Evolutionary conservation across 2,329 filamentous ascomycete species (phyloP).

Genomic region (Trichoderma simmonsii): DNA sequence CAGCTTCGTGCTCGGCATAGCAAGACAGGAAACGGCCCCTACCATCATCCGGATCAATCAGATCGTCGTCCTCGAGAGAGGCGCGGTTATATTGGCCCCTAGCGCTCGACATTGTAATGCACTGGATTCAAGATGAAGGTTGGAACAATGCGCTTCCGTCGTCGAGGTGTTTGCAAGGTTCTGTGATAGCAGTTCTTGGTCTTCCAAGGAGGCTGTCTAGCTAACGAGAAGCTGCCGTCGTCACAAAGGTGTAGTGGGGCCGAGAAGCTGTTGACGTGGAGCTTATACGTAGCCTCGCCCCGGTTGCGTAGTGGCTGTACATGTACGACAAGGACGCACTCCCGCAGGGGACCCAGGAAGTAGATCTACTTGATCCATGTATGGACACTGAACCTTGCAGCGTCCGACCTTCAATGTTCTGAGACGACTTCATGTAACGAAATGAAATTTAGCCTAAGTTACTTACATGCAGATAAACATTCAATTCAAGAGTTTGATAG

Average conservation of each 20-base stretch:
- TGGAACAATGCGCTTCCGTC: background rate
- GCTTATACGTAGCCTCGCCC: background rate
- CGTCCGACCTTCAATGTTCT: background rate
- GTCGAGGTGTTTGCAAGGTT: background rate
- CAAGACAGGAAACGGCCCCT: conserved; percentile 19
- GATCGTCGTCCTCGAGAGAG: conserved; percentile 62
- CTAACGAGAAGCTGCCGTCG: background rate
- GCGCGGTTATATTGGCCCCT: conserved; percentile 60
- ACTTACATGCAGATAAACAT: background rate
- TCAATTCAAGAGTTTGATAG: background rate
- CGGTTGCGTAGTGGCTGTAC: background rate
- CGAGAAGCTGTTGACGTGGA: conserved; percentile 15
- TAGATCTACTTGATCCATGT: background rate
- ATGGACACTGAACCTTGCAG: background rate
- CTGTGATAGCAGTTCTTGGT: background rate
- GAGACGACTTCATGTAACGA: background rate
- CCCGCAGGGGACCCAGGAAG: background rate
- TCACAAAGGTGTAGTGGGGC: conserved; percentile 1
- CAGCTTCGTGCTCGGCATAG: background rate
- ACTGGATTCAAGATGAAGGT: background rate
- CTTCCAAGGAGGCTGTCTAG: background rate
- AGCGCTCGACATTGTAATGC: conserved; percentile 43
- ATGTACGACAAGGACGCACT: background rate
- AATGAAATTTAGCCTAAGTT: background rate
- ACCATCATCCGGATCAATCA: conserved; percentile 81